Evolutionary conservation across 2,329 filamentous ascomycete genomes (phyloP).

Genomic region (Aschersonia sp.): DNA sequence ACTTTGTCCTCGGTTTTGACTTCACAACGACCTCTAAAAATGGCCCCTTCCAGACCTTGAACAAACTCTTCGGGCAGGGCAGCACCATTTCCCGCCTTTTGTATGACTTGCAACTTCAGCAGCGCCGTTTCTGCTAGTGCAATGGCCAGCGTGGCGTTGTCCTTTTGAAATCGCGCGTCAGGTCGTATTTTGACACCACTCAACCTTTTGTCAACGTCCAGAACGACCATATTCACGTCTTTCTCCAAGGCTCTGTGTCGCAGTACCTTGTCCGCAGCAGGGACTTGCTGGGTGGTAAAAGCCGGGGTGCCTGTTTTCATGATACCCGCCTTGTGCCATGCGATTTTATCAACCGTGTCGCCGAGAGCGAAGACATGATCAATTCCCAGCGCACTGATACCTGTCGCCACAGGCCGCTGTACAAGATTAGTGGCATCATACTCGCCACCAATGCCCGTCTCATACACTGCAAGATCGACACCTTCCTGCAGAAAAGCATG

Average conservation of each 20-base stretch:
- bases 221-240: conserved; percentile 27
- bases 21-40: conserved; percentile 69
- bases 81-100: conserved; percentile 6
- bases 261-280: conserved; percentile 30
- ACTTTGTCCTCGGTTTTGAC: conserved; percentile 39
- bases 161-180: conserved; percentile 41
- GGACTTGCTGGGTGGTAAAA: conserved; percentile 40
- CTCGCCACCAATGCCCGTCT: conserved; percentile 54
- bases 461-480: conserved; percentile 49
- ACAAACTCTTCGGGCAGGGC: conserved; percentile 49
- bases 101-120: conserved; percentile 20
- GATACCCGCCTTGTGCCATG: conserved; percentile 63
- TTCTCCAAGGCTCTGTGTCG: conserved; percentile 37
- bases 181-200: conserved; percentile 32
- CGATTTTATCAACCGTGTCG: conserved; percentile 47
- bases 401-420: conserved; percentile 38
- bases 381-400: conserved; percentile 52
- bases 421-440: conserved; percentile 58
- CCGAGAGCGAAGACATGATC: conserved; percentile 54
- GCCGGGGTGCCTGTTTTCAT: conserved; percentile 46
- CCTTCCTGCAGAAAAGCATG: conserved; percentile 51
- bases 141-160: conserved; percentile 39
- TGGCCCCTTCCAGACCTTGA: conserved; percentile 58
- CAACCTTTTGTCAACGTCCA: conserved; percentile 32
- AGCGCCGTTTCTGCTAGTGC: conserved; percentile 36